Percentiles rank a stretch among this genome's conserved stretches.
phyloP scores from a whole-genome alignment of 495 filamentous ascomycete genomes.

The Pseudevernia furfuracea region DNA sequence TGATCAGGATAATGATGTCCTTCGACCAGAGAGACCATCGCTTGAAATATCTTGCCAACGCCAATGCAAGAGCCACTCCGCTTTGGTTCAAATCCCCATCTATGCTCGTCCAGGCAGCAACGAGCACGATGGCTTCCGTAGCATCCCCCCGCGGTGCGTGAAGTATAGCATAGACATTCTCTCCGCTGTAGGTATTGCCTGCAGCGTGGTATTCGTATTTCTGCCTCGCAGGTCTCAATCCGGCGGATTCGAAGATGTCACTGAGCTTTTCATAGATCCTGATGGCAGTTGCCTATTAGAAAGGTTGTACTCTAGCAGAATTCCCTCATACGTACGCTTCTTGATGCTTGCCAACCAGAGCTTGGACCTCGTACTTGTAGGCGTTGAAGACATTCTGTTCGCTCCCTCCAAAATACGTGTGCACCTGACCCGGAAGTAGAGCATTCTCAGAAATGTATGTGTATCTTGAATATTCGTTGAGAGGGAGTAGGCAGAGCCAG shows the following conservation, averaged over 20 bases:
- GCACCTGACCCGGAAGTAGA: constrained; percentile 88
- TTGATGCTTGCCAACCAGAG: constrained; percentile 47
- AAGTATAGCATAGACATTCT: constrained; percentile 93
- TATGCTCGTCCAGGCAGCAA: constrained; percentile 81
- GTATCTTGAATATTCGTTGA: constrained; percentile 81
- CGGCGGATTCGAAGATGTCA: constrained; percentile 64
- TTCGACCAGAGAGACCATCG: constrained; percentile 98
- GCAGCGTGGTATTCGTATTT: constrained; percentile 70
- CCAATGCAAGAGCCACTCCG: constrained; percentile 76
- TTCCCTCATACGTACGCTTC: constrained; percentile 40
- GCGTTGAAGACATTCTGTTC: constrained; percentile 93
- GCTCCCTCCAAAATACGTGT: constrained; percentile 93
- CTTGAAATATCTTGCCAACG: constrained; percentile 89
- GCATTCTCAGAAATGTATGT: constrained; percentile 99
- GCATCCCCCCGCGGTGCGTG: constrained; percentile 92
- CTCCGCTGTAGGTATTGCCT: constrained; percentile 64
- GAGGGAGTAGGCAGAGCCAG: constrained; percentile 89
- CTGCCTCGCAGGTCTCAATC: constrained; percentile 79
- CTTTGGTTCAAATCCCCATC: constrained; percentile 73
- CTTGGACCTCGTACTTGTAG: constrained; percentile 76
- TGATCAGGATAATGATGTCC: constrained; percentile 88
- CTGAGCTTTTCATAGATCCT: constrained; percentile 64
- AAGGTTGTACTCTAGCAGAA: constrained; percentile 38
- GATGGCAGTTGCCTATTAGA: not conserved
- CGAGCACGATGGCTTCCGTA: constrained; percentile 93